phyloP scores from a whole-genome alignment of 805 yeast genomes.

The Vanderwaltozyma polyspora region DNA sequence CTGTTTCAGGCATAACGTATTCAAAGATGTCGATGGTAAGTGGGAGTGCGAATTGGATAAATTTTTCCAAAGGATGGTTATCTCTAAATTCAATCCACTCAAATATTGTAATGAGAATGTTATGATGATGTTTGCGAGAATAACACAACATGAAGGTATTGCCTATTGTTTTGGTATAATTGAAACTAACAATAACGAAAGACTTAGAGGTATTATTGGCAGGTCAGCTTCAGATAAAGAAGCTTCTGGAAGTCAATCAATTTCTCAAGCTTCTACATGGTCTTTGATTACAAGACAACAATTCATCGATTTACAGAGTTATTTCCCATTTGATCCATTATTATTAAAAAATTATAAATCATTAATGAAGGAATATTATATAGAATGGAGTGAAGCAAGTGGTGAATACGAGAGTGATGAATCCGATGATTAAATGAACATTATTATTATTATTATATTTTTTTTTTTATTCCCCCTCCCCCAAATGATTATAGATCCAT shows the following conservation, averaged over 20 bases:
- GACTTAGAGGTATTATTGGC: slow-evolving; percentile 33
- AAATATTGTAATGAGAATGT: slow-evolving; percentile 91
- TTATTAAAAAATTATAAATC: slow-evolving; percentile 52
- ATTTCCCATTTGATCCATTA: slow-evolving; percentile 92
- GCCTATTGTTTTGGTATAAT: slow-evolving; percentile 90
- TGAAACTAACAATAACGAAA: slow-evolving; percentile 65
- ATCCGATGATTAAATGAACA: slow-evolving; percentile 26
- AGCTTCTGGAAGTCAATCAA: slow-evolving; percentile 5
- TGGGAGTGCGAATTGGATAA: slow-evolving; percentile 81
- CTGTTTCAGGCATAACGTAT: slow-evolving; percentile 67
- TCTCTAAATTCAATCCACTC: slow-evolving; percentile 85
- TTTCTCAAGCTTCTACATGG: slow-evolving; percentile 22
- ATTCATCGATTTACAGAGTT: slow-evolving; percentile 82
- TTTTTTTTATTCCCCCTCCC: too few relatives aligned
- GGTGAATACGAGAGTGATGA: slow-evolving; percentile 44
- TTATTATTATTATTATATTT: too few relatives aligned
- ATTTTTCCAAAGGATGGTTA: slow-evolving; percentile 74
- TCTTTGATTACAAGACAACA: slow-evolving; percentile 60
- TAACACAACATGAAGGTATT: slow-evolving; percentile 79
- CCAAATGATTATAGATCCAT: not conserved
- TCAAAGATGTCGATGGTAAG: slow-evolving; percentile 34
- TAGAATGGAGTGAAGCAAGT: slow-evolving; percentile 78
- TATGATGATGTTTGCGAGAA: slow-evolving; percentile 83
- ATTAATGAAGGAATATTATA: slow-evolving; percentile 44
- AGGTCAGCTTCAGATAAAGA: slow-evolving; percentile 15